phyloP scores from a whole-genome alignment of 495 filamentous ascomycete species.

The Aspergillus cavernicola region DNA sequence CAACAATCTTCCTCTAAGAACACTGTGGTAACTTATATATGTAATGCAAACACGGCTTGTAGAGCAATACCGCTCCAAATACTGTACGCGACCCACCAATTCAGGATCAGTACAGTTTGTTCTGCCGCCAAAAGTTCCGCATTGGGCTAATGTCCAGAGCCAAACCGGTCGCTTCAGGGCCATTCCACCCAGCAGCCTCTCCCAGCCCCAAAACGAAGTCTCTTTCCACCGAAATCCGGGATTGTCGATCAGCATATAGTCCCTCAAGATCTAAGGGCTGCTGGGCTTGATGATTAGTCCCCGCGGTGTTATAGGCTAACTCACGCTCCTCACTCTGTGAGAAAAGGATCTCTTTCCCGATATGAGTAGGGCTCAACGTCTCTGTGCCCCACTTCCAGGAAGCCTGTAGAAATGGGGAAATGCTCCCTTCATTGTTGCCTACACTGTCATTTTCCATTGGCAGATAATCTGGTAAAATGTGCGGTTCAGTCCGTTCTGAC shows the following conservation, averaged over 20 bases:
- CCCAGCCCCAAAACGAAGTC: background rate
- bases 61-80: background rate
- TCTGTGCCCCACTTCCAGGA: background rate
- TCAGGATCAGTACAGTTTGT: constrained; percentile 25
- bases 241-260: background rate
- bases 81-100: background rate
- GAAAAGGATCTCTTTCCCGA: background rate
- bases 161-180: background rate
- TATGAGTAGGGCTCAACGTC: background rate
- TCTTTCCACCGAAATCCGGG: background rate
- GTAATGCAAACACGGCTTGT: background rate
- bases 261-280: background rate
- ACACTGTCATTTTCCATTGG: background rate
- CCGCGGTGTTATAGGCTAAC: no score
- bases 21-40: background rate
- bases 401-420: background rate
- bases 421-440: background rate
- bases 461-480: background rate
- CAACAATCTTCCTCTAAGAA: no score
- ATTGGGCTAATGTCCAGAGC: background rate
- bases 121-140: constrained; percentile 30
- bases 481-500: background rate
- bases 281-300: background rate
- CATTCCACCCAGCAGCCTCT: background rate
- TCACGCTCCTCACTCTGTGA: background rate